These are phyloP conservation scores for Trypanosoma mega DNA, from an alignment of 208 protist genomes.

Conservation along the genomic window DNA sequence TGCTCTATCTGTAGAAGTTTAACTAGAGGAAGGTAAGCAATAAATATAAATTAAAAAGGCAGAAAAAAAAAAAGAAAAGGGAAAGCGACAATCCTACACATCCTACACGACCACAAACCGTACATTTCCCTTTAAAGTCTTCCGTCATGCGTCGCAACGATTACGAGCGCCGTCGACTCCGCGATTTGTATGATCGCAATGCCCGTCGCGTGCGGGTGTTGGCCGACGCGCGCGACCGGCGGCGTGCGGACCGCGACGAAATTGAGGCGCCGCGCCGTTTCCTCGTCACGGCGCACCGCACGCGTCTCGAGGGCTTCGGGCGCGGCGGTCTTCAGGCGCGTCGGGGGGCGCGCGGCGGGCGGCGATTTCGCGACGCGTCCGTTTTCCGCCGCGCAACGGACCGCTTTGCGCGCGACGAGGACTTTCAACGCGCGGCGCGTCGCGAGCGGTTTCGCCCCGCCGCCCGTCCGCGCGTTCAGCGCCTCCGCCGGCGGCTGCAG, in stretches of 20 bases:
- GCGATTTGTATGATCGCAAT: constrained; percentile 82
- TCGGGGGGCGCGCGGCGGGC: constrained; percentile 14
- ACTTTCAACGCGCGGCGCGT: constrained; percentile 61
- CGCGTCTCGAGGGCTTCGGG: constrained; percentile 80
- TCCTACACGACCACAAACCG: too few species aligned
- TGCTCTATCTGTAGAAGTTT: too few species aligned
- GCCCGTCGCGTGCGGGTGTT: constrained; percentile 63
- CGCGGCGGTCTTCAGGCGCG: constrained; percentile 67
- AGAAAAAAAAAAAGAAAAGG: constrained; percentile 7
- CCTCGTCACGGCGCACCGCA: constrained; percentile 71
- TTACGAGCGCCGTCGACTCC: constrained; percentile 73
- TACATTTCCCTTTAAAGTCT: too few species aligned
- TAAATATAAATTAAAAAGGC: constrained; percentile 3
- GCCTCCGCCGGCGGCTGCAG: constrained; percentile 2
- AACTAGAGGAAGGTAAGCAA: not conserved
- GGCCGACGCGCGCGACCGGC: constrained; percentile 71
- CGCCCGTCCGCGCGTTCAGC: constrained; percentile 1
- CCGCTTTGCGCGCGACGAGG: constrained; percentile 78
- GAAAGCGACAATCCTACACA: too few species aligned
- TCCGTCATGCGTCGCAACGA: constrained; percentile 77
- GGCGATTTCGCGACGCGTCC: constrained; percentile 61
- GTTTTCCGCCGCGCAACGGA: constrained; percentile 62
- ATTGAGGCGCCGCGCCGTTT: constrained; percentile 66
- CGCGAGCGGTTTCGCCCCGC: constrained; percentile 41
- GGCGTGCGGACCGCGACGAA: constrained; percentile 43